These are phyloP conservation scores for Endocladia muricata DNA, from an alignment of 31 red algal genomes.

Conservation along the genomic window DNA sequence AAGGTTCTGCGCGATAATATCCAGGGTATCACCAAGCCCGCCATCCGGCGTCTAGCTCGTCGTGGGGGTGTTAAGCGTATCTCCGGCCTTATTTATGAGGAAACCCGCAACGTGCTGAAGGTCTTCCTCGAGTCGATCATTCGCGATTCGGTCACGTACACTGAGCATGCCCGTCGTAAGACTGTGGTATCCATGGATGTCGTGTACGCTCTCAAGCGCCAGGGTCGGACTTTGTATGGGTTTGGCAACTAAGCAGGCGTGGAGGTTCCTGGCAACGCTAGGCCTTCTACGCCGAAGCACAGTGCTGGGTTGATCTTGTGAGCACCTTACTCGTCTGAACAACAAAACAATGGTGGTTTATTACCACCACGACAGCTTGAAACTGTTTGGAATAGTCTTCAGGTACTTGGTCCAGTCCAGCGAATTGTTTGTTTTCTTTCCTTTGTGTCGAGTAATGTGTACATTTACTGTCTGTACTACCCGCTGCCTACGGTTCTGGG, in stretches of 20 bases:
- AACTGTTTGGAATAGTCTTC: conserved; percentile 5
- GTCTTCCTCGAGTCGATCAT: conserved; percentile 98
- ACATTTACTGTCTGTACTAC: too few species aligned
- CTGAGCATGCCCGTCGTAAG: conserved; percentile 99
- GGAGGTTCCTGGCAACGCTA: background rate
- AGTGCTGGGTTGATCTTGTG: too few species aligned
- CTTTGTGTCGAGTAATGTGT: too few species aligned
- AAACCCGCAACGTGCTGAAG: conserved; percentile 98
- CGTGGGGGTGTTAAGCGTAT: conserved; percentile 99
- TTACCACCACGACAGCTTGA: conserved; percentile 33
- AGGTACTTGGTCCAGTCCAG: background rate
- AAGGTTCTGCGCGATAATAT: conserved; percentile 99
- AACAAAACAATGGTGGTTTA: conserved; percentile 37
- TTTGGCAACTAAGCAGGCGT: conserved; percentile 62
- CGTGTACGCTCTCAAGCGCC: conserved; percentile 98
- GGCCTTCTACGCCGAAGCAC: background rate
- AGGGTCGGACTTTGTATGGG: conserved; percentile 98
- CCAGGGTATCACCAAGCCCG: conserved; percentile 99
- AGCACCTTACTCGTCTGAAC: too few species aligned
- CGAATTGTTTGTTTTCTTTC: background rate
- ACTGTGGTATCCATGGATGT: conserved; percentile 99
- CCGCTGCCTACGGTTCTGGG: conserved; percentile 51
- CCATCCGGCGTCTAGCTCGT: conserved; percentile 98
- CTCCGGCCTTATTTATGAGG: conserved; percentile 98
- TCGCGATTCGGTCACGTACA: conserved; percentile 98